Evolutionary conservation across 2,329 filamentous ascomycete species (phyloP).

Genomic region (Cyclaneusma minus): DNA sequence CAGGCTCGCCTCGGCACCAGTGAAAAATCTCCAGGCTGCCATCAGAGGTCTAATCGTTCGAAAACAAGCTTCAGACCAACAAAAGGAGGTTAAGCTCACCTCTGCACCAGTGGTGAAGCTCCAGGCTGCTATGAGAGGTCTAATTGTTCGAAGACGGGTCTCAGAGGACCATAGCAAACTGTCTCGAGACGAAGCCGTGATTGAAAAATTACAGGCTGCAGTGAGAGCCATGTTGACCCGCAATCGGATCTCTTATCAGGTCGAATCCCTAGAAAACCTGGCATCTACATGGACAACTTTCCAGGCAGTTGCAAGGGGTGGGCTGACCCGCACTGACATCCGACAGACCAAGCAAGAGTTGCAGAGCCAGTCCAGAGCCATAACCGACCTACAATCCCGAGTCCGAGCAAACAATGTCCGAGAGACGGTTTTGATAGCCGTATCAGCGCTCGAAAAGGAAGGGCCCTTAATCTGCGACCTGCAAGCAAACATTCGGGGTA

Average conservation of each 20-base stretch:
- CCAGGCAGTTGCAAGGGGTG: conserved; percentile 25
- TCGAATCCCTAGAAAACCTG: conserved; percentile 34
- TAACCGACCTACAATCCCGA: conserved; percentile 19
- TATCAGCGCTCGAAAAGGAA: conserved; percentile 30
- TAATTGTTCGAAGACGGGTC: conserved; percentile 40
- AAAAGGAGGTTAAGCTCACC: conserved; percentile 35
- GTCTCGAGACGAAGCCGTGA: conserved; percentile 30
- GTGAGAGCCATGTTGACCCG: conserved; percentile 46
- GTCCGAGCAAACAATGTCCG: conserved; percentile 37
- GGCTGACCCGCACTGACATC: conserved; percentile 28
- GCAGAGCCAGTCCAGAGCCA: conserved; percentile 26
- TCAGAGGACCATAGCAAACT: conserved; percentile 36
- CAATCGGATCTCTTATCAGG: conserved; percentile 33
- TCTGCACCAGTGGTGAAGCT: conserved; percentile 38
- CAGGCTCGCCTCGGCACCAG: conserved; percentile 30
- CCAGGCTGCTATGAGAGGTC: conserved; percentile 53
- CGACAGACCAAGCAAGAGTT: conserved; percentile 32
- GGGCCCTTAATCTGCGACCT: conserved; percentile 32
- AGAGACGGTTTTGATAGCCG: conserved; percentile 29
- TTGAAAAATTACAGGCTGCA: conserved; percentile 47
- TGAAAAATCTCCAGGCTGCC: conserved; percentile 47
- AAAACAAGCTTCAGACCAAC: conserved; percentile 35
- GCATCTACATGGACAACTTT: conserved; percentile 34
- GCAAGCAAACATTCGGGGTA: conserved; percentile 45
- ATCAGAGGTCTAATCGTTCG: conserved; percentile 52